phyloP scores from a whole-genome alignment of 805 yeast species.

The Starmerella riodocensis region DNA sequence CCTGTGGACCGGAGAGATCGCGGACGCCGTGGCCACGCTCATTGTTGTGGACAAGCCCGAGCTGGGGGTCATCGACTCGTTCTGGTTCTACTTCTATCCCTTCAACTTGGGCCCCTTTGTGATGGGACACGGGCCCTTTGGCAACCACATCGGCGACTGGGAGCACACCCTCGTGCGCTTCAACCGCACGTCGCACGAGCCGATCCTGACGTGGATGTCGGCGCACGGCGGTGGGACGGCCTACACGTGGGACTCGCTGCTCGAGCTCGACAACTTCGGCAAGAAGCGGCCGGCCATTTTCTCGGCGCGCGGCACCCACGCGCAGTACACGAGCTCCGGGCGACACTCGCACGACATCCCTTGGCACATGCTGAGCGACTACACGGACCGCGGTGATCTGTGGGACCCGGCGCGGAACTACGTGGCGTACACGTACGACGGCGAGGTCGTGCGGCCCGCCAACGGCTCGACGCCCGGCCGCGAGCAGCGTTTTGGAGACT shows the following conservation, averaged over 20 bases:
- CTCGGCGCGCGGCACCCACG: conserved; percentile 93
- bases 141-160: conserved; percentile 97
- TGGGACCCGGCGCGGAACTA: conserved; percentile 88
- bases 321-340: conserved; percentile 91
- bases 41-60: conserved; percentile 85
- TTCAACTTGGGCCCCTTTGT: conserved; percentile 93
- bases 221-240: conserved; percentile 98
- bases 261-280: conserved; percentile 26
- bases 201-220: conserved; percentile 84
- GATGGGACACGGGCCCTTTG: conserved; percentile 96
- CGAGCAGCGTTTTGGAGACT: conserved; percentile 45
- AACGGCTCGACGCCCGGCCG: conserved; percentile 36
- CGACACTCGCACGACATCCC: conserved; percentile 94
- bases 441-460: conserved; percentile 33
- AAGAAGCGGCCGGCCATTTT: conserved; percentile 58
- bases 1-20: conserved; percentile 54
- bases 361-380: conserved; percentile 77
- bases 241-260: conserved; percentile 61
- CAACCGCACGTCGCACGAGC: conserved; percentile 47
- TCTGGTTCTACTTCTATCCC: conserved; percentile 90
- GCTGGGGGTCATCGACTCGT: conserved; percentile 66
- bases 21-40: conserved; percentile 65
- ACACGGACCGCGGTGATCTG: conserved; percentile 85
- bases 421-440: conserved; percentile 70
- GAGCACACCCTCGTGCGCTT: conserved; percentile 85